Evolutionary conservation across 805 yeast species (phyloP), one percentile per base, ranked within the genome.

Genomic region (Spathaspora gorwiae): DNA sequence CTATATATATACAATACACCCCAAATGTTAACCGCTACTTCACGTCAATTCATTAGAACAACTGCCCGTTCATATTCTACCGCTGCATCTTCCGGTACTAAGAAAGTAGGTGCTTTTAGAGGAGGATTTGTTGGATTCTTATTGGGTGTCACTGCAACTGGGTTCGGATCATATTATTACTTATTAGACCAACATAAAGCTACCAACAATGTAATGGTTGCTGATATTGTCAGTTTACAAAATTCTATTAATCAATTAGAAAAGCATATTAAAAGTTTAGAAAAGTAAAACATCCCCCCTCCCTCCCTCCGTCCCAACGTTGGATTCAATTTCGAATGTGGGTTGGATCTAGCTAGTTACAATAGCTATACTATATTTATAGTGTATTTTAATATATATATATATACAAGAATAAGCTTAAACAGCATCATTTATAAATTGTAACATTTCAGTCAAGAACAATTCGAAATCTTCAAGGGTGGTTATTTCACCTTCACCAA

Each of bases 161-260:
- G 95, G 2, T 77, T 76, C 45, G 86, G 80, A 7, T 81, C 90
- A 12, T 88, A 88, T 71, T 84, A 80, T 62, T 88, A 87, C 65
- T 72, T 87, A 53, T 65, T 87, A 47, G 94, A 87, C 57, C 86
- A 85, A 63, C 87, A 86, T 74, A 81, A 83, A 61, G 71, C 76
- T 49, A 78, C 92, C 54, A 86, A 83, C 61, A 78, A 76, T 54
- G 84, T 84, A 14, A 79, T 88, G 47, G 75, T 87, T 46, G 79
- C 87, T 42, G 96, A 88, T 58, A 86, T 88, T 15, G 70, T 86
- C 44, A 66, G 81, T 24, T 77, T 89, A 58, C 86, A 84, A 52
- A 79, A 76, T 55, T 80, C 89, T 26, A 81, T 87, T 49, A 71
- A 78, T 54, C 75, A 73, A 49, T 76, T 87, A 57, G 92, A 84